Percentiles rank a stretch among this genome's conserved stretches.
Conservation (phyloP, 805 yeast species). For the Candida quercuum region DNA sequence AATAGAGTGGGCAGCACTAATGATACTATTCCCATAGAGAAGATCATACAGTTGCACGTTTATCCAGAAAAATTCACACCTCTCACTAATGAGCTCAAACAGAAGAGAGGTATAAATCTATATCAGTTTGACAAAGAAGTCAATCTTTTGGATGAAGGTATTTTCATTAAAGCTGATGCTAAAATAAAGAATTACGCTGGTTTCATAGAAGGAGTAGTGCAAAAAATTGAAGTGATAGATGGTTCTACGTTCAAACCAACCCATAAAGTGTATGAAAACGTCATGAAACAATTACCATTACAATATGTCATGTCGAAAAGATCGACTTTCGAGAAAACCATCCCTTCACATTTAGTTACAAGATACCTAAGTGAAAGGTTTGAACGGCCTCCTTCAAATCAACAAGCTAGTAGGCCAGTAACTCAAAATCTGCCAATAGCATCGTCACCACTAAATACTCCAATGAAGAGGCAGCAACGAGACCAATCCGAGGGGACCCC, state of each 20-base stretch:
- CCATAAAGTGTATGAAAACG: constrained; percentile 2
- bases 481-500: too few species aligned
- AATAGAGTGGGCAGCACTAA: constrained; percentile 3
- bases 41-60: constrained; percentile 6
- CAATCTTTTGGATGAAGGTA: constrained; percentile 6
- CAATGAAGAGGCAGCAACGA: not conserved
- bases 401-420: too few species aligned
- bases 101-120: not conserved
- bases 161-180: constrained; percentile 7
- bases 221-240: not conserved
- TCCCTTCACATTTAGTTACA: constrained; percentile 1
- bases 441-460: too few species aligned
- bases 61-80: constrained; percentile 4
- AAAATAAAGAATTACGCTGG: constrained; percentile 6
- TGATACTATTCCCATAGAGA: not conserved
- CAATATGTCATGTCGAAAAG: not conserved
- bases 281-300: constrained; percentile 4
- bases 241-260: too few species aligned
- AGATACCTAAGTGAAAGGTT: too few species aligned
- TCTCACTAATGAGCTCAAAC: not conserved
- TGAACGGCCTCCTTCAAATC: too few species aligned
- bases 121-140: not conserved
- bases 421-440: too few species aligned
- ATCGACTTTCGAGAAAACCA: not conserved
- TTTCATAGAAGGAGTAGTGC: constrained; percentile 6